phyloP scores from a whole-genome alignment of 2,329 filamentous ascomycete genomes.

The Fusarium udum region DNA sequence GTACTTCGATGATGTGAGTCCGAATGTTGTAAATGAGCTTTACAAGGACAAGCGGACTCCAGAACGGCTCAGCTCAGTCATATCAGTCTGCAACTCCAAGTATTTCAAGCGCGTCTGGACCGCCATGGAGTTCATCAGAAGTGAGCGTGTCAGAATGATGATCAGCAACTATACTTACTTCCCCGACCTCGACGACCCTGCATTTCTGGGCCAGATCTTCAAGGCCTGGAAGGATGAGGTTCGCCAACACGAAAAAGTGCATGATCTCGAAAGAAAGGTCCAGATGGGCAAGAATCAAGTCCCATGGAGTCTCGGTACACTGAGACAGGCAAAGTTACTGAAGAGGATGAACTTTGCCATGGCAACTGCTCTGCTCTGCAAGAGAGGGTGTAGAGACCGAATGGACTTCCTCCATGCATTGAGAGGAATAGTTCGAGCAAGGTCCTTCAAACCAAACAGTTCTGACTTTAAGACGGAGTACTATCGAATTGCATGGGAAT shows the following conservation, averaged over 20 bases:
- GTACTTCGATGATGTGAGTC: background rate
- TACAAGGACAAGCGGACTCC: background rate
- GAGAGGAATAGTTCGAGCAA: background rate
- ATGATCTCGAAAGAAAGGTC: background rate
- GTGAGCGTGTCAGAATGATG: background rate
- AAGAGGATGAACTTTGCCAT: background rate
- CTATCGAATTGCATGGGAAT: background rate
- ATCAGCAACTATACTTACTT: background rate
- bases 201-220: background rate
- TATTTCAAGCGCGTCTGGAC: constrained; percentile 1
- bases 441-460: background rate
- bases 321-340: background rate
- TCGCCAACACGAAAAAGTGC: background rate
- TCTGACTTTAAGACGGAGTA: background rate
- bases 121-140: background rate
- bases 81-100: background rate
- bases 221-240: background rate
- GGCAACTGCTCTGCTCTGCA: background rate
- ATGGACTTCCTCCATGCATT: background rate
- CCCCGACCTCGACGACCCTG: background rate
- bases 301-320: background rate
- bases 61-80: background rate
- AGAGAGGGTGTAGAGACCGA: background rate
- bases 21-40: background rate
- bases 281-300: background rate